Base-by-base conservation (phyloP, 1,139 yeast species). In the Zygoascus sp. region DNA sequence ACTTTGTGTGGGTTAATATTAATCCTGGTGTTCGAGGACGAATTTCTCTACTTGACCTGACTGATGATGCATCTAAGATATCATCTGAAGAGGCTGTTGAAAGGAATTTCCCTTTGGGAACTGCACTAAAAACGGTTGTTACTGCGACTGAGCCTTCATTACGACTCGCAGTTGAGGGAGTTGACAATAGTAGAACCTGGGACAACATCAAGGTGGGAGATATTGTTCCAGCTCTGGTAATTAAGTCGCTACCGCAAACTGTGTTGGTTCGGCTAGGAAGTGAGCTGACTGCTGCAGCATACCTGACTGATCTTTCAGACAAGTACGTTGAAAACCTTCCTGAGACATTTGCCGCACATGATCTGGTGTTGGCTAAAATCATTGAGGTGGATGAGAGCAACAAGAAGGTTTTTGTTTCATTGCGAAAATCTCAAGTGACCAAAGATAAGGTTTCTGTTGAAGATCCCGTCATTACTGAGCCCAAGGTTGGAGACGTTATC, bases 291-390 rank as follows among this genome's bases (percentile, higher is more conserved):
- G 96, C 88, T 25, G 74, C 81, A 53, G 79, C 89, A 3, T 81
- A 73, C 61, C 74, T 82, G 43, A 83, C 95, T 3, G 96, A 89
- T 64, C 89, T 95, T 13, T 72, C 86, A 54, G 78, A 83, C 57
- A 84, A 87, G 58, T 87, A 80, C 61, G 72, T 80, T 25, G 70
- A 74, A 13, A 55, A 53, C 13, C 51, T 59, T 23, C 72, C 78
- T 40, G 67, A 83, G 47, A 73, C 71, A 15, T 87, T 73, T 63
- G 67, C 73, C 27, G 65, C 72, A 10, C 81, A 81, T 54, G 80
- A 80, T 51, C 72, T 79, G 44, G 78, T 83, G 36, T 65, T 80
- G 41, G 88, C 88, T 20, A 77, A 79, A 25, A 78, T 87, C 8
- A 60, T 82, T 44, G 63, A 63, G 13, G 67, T 80, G 48, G 90